Evolutionary conservation across 257 asterid genomes (phyloP).

Genomic region (Capsicum pubescens): DNA sequence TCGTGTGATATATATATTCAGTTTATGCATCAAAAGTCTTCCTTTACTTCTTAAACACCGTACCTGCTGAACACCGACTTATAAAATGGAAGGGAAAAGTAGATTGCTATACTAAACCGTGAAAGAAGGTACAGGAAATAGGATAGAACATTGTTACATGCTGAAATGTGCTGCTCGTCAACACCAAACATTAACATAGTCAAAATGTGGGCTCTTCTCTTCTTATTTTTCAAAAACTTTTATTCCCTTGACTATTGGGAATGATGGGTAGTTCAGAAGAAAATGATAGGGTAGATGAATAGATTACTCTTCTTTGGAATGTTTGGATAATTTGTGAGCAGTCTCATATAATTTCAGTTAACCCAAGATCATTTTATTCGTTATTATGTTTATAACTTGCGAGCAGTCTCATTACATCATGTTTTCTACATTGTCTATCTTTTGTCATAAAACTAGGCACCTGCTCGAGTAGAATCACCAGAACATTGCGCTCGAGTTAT

Average conservation of each 20-base stretch:
- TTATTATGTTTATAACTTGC: neutral
- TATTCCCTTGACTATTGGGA: neutral
- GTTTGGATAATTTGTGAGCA: neutral
- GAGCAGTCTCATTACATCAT: neutral
- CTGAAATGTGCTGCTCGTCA: neutral
- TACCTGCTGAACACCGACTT: neutral
- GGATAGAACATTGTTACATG: neutral
- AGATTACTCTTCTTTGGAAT: neutral
- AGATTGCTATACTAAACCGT: neutral
- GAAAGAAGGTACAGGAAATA: conserved; percentile 9
- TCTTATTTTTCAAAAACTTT: neutral
- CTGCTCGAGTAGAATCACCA: conserved; percentile 82
- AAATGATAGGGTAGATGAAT: neutral
- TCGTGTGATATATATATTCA: neutral
- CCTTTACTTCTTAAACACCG: neutral
- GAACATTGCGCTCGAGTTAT: conserved; percentile 89
- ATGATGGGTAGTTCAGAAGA: neutral
- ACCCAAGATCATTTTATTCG: neutral
- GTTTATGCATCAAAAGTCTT: neutral
- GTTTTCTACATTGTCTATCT: conserved; percentile 19
- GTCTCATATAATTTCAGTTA: conserved; percentile 4
- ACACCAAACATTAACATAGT: neutral
- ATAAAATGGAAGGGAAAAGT: neutral
- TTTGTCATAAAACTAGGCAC: conserved; percentile 62
- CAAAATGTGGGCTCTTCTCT: neutral